Conservation (phyloP, 2,329 filamentous ascomycete genomes). For the Stemphylium beticola region DNA sequence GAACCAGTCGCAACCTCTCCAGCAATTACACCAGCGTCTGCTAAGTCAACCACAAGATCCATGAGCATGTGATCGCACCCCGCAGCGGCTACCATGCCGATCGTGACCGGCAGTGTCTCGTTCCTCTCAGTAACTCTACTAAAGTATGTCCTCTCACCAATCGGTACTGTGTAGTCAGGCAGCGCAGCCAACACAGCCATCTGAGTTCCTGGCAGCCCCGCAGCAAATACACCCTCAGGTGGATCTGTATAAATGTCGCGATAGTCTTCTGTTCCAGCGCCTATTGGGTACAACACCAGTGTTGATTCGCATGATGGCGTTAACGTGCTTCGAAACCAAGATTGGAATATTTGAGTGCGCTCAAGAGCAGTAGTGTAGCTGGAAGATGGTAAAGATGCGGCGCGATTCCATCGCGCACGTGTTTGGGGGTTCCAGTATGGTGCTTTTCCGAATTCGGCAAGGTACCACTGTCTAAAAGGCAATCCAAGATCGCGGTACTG, state of each 20-base stretch:
- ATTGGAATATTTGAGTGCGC: conserved; percentile 5
- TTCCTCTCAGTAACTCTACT: conserved; percentile 14
- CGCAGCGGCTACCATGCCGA: conserved; percentile 17
- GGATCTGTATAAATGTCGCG: conserved; percentile 8
- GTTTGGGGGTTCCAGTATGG: conserved; percentile 20
- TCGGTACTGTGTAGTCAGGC: conserved; percentile 15
- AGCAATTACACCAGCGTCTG: conserved; percentile 8
- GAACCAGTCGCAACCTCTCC: conserved; percentile 15
- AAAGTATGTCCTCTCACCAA: conserved; percentile 14
- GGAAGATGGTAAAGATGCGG: conserved; percentile 5
- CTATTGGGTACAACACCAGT: conserved; percentile 19
- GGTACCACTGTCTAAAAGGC: not conserved
- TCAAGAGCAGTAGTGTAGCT: conserved; percentile 11
- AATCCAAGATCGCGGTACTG: too few relatives aligned
- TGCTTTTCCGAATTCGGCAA: conserved; percentile 13
- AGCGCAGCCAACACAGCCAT: conserved; percentile 15
- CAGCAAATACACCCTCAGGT: conserved; percentile 9
- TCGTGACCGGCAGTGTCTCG: conserved; percentile 18
- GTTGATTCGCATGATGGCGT: conserved; percentile 10
- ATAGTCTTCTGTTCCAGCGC: conserved; percentile 11
- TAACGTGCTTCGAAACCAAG: conserved; percentile 10
- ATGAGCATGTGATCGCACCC: conserved; percentile 21
- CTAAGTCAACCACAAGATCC: conserved; percentile 16
- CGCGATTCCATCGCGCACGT: conserved; percentile 6
- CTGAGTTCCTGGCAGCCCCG: conserved; percentile 7